phyloP scores from a whole-genome alignment of 306 rosid genomes.

The Citrullus amarus region DNA sequence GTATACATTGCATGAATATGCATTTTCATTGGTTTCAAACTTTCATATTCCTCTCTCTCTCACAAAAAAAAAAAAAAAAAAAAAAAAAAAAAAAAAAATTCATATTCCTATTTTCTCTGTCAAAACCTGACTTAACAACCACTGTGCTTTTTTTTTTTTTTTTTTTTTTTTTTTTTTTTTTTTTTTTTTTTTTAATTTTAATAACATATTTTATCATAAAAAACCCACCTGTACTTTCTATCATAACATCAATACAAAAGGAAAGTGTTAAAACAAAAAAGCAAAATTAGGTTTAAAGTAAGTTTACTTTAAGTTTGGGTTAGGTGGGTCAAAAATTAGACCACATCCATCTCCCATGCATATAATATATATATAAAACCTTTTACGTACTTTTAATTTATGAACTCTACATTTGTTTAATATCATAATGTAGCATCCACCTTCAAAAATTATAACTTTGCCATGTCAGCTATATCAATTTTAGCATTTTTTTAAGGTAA shows the following conservation, averaged over 20 bases:
- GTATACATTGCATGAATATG: slow-evolving; percentile 8
- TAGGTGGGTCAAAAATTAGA: slow-evolving; percentile 8
- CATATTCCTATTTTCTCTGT: slow-evolving; percentile 7
- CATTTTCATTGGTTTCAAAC: slow-evolving; percentile 8
- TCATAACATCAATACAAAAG: slow-evolving; percentile 9
- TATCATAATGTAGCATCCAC: neutral
- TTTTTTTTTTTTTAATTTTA: too few species aligned
- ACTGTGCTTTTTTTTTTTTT: neutral
- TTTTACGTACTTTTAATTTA: neutral
- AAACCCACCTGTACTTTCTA: neutral
- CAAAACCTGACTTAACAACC: neutral
- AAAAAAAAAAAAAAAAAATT: neutral
- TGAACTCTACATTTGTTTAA: neutral
- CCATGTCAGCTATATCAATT: too few species aligned
- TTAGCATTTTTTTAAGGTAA: too few species aligned
- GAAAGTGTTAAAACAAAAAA: neutral
- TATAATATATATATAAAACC: neutral
- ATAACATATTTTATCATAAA: neutral
- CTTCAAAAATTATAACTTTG: too few species aligned
- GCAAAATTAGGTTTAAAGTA: slow-evolving; percentile 15
- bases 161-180: too few species aligned
- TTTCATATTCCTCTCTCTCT: neutral
- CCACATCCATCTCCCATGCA: neutral
- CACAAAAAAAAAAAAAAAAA: too few species aligned
- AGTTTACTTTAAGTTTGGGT: slow-evolving; percentile 10